These are phyloP conservation scores for Nemania diffusa DNA, from an alignment of 2,329 filamentous ascomycete genomes.

Conservation along the genomic window DNA sequence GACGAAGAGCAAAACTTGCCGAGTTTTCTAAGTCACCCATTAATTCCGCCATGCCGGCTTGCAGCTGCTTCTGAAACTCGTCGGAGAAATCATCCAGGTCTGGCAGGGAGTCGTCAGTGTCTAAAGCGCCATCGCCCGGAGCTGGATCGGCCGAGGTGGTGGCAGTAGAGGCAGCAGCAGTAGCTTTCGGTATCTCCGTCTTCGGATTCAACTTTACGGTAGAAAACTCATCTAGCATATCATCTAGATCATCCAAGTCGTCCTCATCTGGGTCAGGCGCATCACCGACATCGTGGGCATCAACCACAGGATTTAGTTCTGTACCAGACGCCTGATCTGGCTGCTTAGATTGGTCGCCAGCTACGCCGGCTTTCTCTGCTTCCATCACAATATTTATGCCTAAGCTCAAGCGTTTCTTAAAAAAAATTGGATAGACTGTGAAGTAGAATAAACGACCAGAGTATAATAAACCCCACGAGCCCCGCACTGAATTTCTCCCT, in stretches of 20 bases:
- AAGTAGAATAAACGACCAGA: background rate
- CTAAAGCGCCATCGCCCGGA: slow-evolving; percentile 33
- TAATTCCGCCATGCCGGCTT: slow-evolving; percentile 87
- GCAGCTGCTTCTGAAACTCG: slow-evolving; percentile 86
- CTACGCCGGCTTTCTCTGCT: slow-evolving; percentile 31
- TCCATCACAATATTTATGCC: slow-evolving; percentile 37
- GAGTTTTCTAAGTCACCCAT: slow-evolving; percentile 75
- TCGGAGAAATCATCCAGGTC: slow-evolving; percentile 65
- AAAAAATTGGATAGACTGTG: background rate
- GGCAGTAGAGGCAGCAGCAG: slow-evolving; percentile 40
- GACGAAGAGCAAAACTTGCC: slow-evolving; percentile 51
- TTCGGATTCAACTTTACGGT: slow-evolving; percentile 67
- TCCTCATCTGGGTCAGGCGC: slow-evolving; percentile 93
- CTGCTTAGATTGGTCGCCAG: slow-evolving; percentile 34
- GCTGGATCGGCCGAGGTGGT: slow-evolving; percentile 38
- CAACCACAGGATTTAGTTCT: slow-evolving; percentile 42
- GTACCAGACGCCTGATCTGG: slow-evolving; percentile 34
- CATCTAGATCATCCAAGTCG: slow-evolving; percentile 91
- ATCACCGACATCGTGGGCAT: slow-evolving; percentile 57
- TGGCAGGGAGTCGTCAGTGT: slow-evolving; percentile 43
- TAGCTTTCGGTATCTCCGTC: slow-evolving; percentile 43
- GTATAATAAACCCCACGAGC: slow-evolving; percentile 14
- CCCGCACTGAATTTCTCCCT: slow-evolving; percentile 16
- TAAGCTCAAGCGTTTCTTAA: background rate
- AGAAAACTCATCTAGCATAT: slow-evolving; percentile 93